These are phyloP conservation scores for Cyclostephanos invisitatus DNA, from an alignment of 108 stramenopile species.

Conservation along the genomic window DNA sequence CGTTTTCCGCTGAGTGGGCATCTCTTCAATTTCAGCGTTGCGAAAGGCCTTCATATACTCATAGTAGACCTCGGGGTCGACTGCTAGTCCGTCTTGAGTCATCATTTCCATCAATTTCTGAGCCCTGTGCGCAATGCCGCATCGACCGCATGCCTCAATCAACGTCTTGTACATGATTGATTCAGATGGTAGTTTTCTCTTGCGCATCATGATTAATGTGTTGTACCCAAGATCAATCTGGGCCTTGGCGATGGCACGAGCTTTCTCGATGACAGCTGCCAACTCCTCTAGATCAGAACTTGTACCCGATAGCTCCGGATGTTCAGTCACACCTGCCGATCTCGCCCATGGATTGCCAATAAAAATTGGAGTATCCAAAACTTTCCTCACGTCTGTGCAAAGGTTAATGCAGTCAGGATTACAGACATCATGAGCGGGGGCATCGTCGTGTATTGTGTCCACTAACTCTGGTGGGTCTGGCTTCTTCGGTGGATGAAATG, in stretches of 20 bases:
- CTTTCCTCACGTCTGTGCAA: slow-evolving; percentile 33
- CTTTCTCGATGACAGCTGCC: slow-evolving; percentile 63
- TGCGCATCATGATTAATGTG: slow-evolving; percentile 63
- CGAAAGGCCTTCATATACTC: slow-evolving; percentile 78
- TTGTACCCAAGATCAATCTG: slow-evolving; percentile 86
- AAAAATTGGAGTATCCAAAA: slow-evolving; percentile 27
- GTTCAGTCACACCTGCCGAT: background rate
- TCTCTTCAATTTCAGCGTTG: slow-evolving; percentile 22
- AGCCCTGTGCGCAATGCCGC: slow-evolving; percentile 77
- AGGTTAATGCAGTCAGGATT: slow-evolving; percentile 36
- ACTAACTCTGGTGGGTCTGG: slow-evolving; percentile 3
- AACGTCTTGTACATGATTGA: slow-evolving; percentile 72
- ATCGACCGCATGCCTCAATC: slow-evolving; percentile 87
- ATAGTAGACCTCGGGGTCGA: slow-evolving; percentile 69
- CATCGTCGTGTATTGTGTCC: slow-evolving; percentile 18
- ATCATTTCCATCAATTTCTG: slow-evolving; percentile 76
- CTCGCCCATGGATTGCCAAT: slow-evolving; percentile 37
- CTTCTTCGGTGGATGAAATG: slow-evolving; percentile 26
- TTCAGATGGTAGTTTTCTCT: slow-evolving; percentile 62
- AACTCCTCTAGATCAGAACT: slow-evolving; percentile 14
- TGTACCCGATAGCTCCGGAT: background rate
- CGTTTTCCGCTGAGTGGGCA: slow-evolving; percentile 9
- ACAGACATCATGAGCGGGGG: slow-evolving; percentile 7
- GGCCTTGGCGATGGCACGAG: slow-evolving; percentile 75
- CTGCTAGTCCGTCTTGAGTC: slow-evolving; percentile 69